A percentile compares a stretch with the other conserved stretches of the same genome.
Conservation (phyloP, 768 basidiomycete species). For the Boletus fagicola region DNA sequence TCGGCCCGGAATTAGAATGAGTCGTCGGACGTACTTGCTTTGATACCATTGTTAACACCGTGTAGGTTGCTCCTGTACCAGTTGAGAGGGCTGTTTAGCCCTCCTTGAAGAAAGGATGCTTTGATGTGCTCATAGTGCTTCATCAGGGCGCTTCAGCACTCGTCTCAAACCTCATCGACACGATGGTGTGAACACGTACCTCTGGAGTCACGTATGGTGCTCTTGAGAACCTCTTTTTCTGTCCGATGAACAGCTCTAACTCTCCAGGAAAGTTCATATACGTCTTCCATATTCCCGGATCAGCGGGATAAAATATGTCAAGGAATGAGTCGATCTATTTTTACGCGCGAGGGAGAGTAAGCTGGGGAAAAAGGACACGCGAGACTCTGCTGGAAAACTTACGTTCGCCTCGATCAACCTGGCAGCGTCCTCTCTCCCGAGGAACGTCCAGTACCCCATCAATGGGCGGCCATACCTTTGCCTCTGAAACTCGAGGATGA, state of each 20-base stretch:
- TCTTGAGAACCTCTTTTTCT: conserved; percentile 20
- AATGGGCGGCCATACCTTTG: conserved; percentile 36
- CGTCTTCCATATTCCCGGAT: conserved; percentile 36
- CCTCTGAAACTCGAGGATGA: conserved; percentile 26
- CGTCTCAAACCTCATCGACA: background rate
- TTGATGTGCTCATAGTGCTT: conserved; percentile 32
- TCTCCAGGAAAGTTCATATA: conserved; percentile 37
- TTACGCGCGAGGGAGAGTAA: background rate
- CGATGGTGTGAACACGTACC: conserved; percentile 19
- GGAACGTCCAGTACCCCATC: conserved; percentile 44
- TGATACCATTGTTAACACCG: conserved; percentile 30
- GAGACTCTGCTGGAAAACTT: conserved; percentile 3
- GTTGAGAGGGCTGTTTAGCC: conserved; percentile 35
- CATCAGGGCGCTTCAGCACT: conserved; percentile 2
- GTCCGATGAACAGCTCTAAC: conserved; percentile 31
- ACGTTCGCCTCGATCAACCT: conserved; percentile 36
- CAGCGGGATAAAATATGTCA: conserved; percentile 33
- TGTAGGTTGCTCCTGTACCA: conserved; percentile 37
- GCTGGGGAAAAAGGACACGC: background rate
- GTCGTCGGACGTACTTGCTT: conserved; percentile 22
- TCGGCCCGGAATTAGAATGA: background rate
- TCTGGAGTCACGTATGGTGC: conserved; percentile 34
- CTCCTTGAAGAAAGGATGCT: conserved; percentile 29
- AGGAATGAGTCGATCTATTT: conserved; percentile 41
- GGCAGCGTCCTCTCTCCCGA: conserved; percentile 33